Base-by-base conservation (phyloP, 345 rosid genomes). In the Bruguiera parviflora region DNA sequence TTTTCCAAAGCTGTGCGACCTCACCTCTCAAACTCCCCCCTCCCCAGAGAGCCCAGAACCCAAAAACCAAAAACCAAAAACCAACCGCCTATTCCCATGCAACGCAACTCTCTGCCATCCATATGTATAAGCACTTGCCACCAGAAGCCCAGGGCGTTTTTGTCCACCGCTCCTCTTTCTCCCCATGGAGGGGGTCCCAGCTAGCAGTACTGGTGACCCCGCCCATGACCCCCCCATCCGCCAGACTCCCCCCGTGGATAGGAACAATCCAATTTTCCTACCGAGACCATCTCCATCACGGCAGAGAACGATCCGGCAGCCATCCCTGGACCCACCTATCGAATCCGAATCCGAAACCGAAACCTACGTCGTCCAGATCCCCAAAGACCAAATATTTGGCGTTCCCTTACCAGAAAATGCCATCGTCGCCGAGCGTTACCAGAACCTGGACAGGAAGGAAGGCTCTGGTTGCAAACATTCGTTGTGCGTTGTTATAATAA, bases 361-460 rank as follows among this genome's bases (percentile, higher is more conserved):
- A 37, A 69, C 86, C 39, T 82, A 86, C 35, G 82, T 89, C 37
- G 84, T 89, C 51, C 90, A 85, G 55, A 73, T 87, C 67, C 92
- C 89, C 3, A 89, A 84, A 59, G 92, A 89, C 60, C 92, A 85
- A 81, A 84, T 87, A 60, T 89, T 85, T 29, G 81, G 88, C 5
- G 79, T 82, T 15, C 95, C 92, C 0, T 84, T 88, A 7, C 84
- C 87, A 0, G 90, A 85, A 55, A 80, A 85, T 1, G 88, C 95
- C 67, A 66, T 77, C 27, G 78, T 81, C 8, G 69, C 85, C 3
- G 82, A 87, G 64, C 84, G 73, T 35, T 70, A 68, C 10, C 73
- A 63, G 21, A 81, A 77, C 13, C 82, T 84, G 0, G 63, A 15
- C 0, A 65, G 46, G 53, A 68, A 52, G 32, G 71, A 67, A 4